Base-by-base conservation (phyloP, 1,284 basidiomycete species). In the Xerocomus cyaneibrunnescens region DNA sequence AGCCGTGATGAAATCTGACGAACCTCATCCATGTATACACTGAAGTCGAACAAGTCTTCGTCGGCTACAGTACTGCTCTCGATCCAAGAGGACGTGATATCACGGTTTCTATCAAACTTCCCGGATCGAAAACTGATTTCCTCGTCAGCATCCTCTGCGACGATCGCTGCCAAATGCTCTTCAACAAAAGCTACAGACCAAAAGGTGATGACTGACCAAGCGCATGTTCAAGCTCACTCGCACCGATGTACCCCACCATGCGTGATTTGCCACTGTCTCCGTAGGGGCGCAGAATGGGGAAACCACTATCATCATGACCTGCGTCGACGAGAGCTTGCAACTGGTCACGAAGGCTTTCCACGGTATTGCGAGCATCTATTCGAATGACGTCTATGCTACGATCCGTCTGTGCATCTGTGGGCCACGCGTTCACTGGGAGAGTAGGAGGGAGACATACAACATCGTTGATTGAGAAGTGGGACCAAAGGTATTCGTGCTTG, bases 161-260 rank as follows among this genome's bases (percentile, higher is more conserved):
- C 83, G 45, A 89, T 81, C 50, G 81, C 92, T 92, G 61, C 10
- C 27, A 43, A 30, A 52, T 7, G 4, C 6, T 37, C 49, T 50
- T 40, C 41, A 54, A 22, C 30, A 30, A 43, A 40, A 7, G 8
- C 10, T 5, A 49, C 7, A 35, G 16, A 37, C 10, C 22, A 53
- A 37, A 42, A 51, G 3, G 6, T 32, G 45, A 50, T 39, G 17
- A 74, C 85, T 58, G 65, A 94, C 93, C 81, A n/a, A 97, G 73
- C 4, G 92, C 94, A 69, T 98, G 93, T 63, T 97, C 94, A 25
- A 99, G 79, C 70, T 98, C 96, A 65, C 87, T 93, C 30, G 87
- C 83, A 0, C 94, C 93, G 55, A 98, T 89, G 69, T 95, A 96
- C 3, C 94, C 96, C n/a, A 93, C 80, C 76, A 97, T 80, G 36